Base-by-base conservation (phyloP, 2,329 filamentous ascomycete species). In the Cytospora schulzeri region DNA sequence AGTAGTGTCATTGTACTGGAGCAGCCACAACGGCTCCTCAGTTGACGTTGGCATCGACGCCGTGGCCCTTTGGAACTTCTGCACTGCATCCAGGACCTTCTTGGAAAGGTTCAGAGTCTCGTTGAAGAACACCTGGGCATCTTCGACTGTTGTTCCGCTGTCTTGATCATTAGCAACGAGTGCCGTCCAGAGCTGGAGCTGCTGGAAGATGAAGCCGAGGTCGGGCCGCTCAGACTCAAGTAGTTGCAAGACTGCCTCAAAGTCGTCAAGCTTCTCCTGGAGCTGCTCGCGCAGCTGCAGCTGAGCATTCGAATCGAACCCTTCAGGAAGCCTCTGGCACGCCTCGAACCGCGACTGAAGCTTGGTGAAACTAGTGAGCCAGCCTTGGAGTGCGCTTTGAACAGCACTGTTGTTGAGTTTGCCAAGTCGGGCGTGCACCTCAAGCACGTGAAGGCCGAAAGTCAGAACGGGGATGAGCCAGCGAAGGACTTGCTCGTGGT, bases 11-110 rank as follows among this genome's bases (percentile, higher is more conserved):
- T 82, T 83, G 66, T 85, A 80, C 53, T 81, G 81, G 1, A 85
- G 74, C 11, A 93, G 75, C 87, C 91, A 92, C 2, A 83, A 80
- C 1, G 80, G 71, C 52, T 90, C 86, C 38, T 91, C 87, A 1
- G 80, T 79, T 1, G 88, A 85, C 5, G 76, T 73, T 1, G 89
- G 87, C 1, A 88, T 77, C 4, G 80, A 79, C 14, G 79, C 76
- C 11, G 86, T 77, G 2, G 81, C 77, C 66, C 85, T 85, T 64
- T 86, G 85, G 54, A 90, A 83, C 68, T 88, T 86, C 74, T 97
- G 92, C 56, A 96, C 83, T 1, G 91, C 89, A 41, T 94, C 90
- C 2, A 97, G 86, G 31, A 94, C 85, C 57, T 86, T 85, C 75
- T 96, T 91, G 55, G 89, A 85, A n/a, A 90, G 80, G 1, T 77